These are phyloP conservation scores for Stenocarpella maydis DNA, from an alignment of 2,329 filamentous ascomycete species.

Conservation along the genomic window DNA sequence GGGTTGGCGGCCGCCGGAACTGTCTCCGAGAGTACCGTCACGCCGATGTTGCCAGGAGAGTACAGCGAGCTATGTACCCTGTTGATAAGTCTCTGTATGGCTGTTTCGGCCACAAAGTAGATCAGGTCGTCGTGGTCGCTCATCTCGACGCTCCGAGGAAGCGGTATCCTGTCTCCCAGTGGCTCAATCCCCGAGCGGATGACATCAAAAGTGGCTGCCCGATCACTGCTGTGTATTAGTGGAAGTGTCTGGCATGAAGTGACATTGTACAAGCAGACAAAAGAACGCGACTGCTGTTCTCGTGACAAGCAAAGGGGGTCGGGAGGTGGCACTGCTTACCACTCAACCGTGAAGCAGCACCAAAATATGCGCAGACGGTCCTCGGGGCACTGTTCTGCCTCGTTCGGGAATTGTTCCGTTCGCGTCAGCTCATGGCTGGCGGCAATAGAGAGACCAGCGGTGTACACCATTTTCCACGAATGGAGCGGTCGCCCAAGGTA, in stretches of 20 bases:
- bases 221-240: constrained; percentile 60
- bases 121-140: constrained; percentile 47
- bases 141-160: constrained; percentile 45
- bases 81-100: constrained; percentile 52
- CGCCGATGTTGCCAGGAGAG: constrained; percentile 41
- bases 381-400: constrained; percentile 47
- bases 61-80: constrained; percentile 53
- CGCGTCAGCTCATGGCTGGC: neutral
- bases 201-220: constrained; percentile 69
- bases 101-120: constrained; percentile 52
- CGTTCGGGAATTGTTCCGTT: neutral
- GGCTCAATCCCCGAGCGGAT: constrained; percentile 49
- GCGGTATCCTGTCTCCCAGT: constrained; percentile 46
- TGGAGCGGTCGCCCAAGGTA: constrained; percentile 48
- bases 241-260: neutral
- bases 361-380: constrained; percentile 69
- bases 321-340: constrained; percentile 50
- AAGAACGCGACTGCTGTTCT: neutral
- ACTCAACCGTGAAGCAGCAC: constrained; percentile 78
- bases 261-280: neutral
- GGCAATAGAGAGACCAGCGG: constrained; percentile 39
- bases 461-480: constrained; percentile 46
- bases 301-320: neutral
- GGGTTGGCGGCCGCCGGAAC: constrained; percentile 39
- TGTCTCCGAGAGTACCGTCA: constrained; percentile 36